Evolutionary conservation across 805 yeast genomes (phyloP).

Genomic region (Zygosaccharomyces siamensis): DNA sequence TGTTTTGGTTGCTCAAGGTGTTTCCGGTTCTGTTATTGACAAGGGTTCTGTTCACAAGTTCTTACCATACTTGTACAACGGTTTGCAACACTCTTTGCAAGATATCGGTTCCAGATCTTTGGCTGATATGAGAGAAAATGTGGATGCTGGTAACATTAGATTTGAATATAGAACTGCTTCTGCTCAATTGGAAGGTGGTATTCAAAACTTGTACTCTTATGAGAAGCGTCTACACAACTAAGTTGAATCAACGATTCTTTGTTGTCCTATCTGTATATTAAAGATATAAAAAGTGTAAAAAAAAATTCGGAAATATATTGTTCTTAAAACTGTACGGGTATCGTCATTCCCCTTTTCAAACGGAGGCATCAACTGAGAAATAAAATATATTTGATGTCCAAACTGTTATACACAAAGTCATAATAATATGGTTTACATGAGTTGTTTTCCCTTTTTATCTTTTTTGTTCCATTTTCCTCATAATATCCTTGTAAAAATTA

Average conservation of each 20-base stretch:
- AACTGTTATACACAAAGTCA: background rate
- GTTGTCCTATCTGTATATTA: background rate
- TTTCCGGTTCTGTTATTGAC: conserved; percentile 93
- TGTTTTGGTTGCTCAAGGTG: conserved; percentile 98
- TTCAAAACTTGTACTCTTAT: conserved; percentile 90
- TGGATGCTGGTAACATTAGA: conserved; percentile 67
- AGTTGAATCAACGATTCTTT: conserved; percentile 4
- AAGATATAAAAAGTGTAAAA: background rate
- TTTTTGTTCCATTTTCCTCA: conserved; percentile 19
- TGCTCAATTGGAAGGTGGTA: conserved; percentile 99
- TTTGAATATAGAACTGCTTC: conserved; percentile 98
- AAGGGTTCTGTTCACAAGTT: conserved; percentile 93
- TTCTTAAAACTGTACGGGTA: no score
- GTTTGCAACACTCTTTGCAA: conserved; percentile 97
- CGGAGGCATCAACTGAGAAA: no score
- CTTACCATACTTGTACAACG: conserved; percentile 88
- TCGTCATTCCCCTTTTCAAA: no score
- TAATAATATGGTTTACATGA: background rate
- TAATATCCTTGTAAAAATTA: conserved; percentile 43
- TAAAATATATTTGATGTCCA: no score
- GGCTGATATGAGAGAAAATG: conserved; percentile 56
- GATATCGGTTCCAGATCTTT: conserved; percentile 85
- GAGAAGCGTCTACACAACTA: conserved; percentile 95
- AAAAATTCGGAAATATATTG: background rate
- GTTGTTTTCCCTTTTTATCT: conserved; percentile 4